Evolutionary conservation across 306 rosid genomes (phyloP).

Genomic region (Trifolium subterraneum): DNA sequence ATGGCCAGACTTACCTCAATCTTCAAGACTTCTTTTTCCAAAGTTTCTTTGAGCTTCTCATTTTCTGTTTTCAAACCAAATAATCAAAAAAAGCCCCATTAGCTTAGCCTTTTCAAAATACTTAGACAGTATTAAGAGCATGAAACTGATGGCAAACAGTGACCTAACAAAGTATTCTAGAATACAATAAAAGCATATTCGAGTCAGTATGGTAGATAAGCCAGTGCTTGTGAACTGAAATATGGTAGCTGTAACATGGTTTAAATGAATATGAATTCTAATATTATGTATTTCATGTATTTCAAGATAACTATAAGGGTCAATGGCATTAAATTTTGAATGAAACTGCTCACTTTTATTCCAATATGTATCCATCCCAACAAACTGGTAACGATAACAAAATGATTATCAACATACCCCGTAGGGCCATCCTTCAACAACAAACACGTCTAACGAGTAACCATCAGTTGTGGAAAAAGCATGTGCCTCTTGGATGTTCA

Average conservation of each 20-base stretch:
- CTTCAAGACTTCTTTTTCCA: constrained; percentile 69
- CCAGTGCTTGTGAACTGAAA: constrained; percentile 34
- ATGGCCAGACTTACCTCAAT: constrained; percentile 66
- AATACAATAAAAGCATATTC: constrained; percentile 35
- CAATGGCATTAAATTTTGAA: constrained; percentile 14
- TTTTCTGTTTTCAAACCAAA: constrained; percentile 70
- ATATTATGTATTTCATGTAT: background rate
- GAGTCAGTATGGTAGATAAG: constrained; percentile 23
- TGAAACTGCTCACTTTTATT: constrained; percentile 6
- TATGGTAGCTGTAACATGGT: constrained; percentile 5
- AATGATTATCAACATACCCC: constrained; percentile 63
- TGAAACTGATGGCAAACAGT: constrained; percentile 23
- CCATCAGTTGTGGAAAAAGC: constrained; percentile 95
- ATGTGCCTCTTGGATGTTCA: constrained; percentile 98
- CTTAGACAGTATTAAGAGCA: constrained; percentile 18
- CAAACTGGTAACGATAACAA: constrained; percentile 29
- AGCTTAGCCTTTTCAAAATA: constrained; percentile 23
- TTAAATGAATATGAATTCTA: constrained; percentile 20
- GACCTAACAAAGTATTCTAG: constrained; percentile 18
- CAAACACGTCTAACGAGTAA: constrained; percentile 96
- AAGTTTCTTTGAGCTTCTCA: constrained; percentile 70
- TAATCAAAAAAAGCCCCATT: constrained; percentile 38
- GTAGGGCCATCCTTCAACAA: constrained; percentile 97
- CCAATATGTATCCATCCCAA: constrained; percentile 6
- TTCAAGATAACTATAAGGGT: constrained; percentile 22